phyloP scores from a whole-genome alignment of 129 eudicot species.

The Erigeron canadensis region DNA sequence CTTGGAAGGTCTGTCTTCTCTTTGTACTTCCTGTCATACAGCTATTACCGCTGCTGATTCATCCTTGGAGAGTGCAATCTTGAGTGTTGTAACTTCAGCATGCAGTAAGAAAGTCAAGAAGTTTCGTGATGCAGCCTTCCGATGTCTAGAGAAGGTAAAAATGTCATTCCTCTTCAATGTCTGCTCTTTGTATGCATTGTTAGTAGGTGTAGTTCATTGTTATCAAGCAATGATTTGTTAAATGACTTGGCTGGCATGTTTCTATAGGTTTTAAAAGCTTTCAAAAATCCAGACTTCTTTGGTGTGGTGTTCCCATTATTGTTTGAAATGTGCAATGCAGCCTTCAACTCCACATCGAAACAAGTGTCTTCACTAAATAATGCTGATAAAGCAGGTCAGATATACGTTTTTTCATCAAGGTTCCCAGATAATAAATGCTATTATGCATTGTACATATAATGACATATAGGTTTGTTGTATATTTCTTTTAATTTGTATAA shows the following conservation, averaged over 20 bases:
- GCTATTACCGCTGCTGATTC: constrained; percentile 66
- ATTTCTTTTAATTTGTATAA: too few relatives aligned
- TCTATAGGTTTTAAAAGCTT: constrained; percentile 74
- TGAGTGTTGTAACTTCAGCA: constrained; percentile 63
- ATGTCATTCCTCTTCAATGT: neutral
- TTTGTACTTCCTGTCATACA: constrained; percentile 73
- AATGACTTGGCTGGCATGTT: constrained; percentile 21
- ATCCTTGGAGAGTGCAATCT: constrained; percentile 55
- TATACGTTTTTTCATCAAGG: neutral
- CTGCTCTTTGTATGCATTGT: neutral
- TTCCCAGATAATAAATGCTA: too few relatives aligned
- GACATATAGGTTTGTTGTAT: too few relatives aligned
- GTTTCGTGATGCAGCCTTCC: constrained; percentile 86
- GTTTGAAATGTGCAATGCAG: constrained; percentile 60
- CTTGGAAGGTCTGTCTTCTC: constrained; percentile 66
- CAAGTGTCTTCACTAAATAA: constrained; percentile 47
- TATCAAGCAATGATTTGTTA: constrained; percentile 12
- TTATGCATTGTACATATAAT: neutral
- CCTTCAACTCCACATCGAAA: constrained; percentile 29
- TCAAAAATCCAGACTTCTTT: constrained; percentile 72
- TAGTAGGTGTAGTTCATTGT: neutral
- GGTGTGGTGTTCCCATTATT: constrained; percentile 62
- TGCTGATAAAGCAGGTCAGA: constrained; percentile 56
- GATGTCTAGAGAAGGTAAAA: constrained; percentile 78
- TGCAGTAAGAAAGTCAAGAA: constrained; percentile 73